phyloP scores from a whole-genome alignment of 2,329 filamentous ascomycete genomes.

The Cercospora zeae-maydis region DNA sequence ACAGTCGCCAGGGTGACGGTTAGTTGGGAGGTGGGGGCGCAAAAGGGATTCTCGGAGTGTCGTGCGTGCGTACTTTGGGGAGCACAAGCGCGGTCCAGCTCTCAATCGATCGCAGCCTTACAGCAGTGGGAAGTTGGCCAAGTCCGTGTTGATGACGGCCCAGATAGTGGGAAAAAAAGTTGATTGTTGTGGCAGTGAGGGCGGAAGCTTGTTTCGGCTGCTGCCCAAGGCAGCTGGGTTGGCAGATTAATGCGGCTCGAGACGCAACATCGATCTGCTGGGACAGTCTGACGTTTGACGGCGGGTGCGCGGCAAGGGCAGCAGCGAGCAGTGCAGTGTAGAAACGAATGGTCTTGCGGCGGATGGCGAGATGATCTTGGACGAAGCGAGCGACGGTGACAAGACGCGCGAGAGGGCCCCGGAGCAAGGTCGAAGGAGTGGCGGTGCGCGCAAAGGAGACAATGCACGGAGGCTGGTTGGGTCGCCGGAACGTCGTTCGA shows the following conservation, averaged over 20 bases:
- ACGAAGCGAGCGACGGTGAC: slow-evolving; percentile 22
- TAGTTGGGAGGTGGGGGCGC: slow-evolving; percentile 8
- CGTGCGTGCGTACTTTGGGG: neutral
- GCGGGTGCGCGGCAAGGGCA: neutral
- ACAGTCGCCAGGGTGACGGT: slow-evolving; percentile 32
- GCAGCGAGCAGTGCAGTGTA: neutral
- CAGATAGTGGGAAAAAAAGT: slow-evolving; percentile 15
- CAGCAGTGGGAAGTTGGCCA: slow-evolving; percentile 8
- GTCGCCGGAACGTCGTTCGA: slow-evolving; percentile 21
- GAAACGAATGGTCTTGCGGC: neutral
- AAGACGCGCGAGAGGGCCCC: too few relatives aligned
- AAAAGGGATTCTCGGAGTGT: neutral
- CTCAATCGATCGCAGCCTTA: slow-evolving; percentile 3
- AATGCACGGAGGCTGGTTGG: slow-evolving; percentile 21
- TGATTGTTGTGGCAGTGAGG: slow-evolving; percentile 22
- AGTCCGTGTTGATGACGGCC: slow-evolving; percentile 15
- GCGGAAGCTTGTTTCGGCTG: slow-evolving; percentile 24
- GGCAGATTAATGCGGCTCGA: slow-evolving; percentile 16
- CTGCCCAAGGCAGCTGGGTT: slow-evolving; percentile 24
- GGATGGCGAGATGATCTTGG: slow-evolving; percentile 17
- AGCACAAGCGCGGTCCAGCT: slow-evolving; percentile 4
- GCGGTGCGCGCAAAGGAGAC: slow-evolving; percentile 24
- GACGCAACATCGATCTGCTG: slow-evolving; percentile 1
- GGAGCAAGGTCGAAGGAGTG: slow-evolving; percentile 20
- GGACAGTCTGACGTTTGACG: neutral